Evolutionary conservation across 257 asterid genomes (phyloP).

Genomic region (Solanum etuberosum): DNA sequence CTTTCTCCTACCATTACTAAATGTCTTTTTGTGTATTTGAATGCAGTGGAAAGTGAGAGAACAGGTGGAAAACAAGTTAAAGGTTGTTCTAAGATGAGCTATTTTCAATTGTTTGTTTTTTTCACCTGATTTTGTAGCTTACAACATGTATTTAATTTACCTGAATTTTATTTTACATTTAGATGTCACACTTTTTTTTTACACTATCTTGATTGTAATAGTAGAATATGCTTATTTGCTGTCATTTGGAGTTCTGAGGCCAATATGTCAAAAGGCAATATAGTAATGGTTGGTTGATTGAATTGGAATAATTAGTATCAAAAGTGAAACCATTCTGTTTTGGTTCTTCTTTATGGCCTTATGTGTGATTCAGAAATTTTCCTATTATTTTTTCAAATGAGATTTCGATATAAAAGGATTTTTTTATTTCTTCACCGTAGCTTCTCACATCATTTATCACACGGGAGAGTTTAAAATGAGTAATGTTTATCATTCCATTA

Average conservation of each 20-base stretch:
- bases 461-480: not conserved
- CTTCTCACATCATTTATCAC: not conserved
- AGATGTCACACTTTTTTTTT: not conserved
- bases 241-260: not conserved
- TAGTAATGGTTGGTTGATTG: not conserved
- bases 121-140: not conserved
- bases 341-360: not conserved
- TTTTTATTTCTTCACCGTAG: not conserved
- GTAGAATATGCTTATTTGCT: not conserved
- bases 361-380: too few species aligned
- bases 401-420: not conserved
- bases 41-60: constrained; percentile 91
- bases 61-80: constrained; percentile 72
- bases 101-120: not conserved
- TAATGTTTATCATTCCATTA: not conserved
- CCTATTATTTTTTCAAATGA: not conserved
- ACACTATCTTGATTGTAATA: not conserved
- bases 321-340: not conserved
- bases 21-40: not conserved
- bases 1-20: not conserved
- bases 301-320: not conserved
- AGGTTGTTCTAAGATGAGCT: constrained; percentile 71
- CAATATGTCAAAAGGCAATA: not conserved
- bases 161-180: not conserved
- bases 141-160: not conserved